Base-by-base conservation (phyloP, 768 basidiomycete species). In the Dacryopinax spathularia region DNA sequence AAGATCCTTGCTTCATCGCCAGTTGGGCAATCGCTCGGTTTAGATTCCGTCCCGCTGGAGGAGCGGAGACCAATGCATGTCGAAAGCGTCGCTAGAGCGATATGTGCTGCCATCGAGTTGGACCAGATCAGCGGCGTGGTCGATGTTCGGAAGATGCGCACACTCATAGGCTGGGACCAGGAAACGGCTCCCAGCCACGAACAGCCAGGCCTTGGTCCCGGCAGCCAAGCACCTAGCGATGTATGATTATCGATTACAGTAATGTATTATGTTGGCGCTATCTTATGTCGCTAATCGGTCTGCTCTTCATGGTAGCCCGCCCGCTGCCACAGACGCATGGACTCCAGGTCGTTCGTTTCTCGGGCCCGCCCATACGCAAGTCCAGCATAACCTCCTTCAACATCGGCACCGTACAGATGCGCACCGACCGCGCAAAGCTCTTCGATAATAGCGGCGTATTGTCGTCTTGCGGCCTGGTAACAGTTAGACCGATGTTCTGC, bases 51-150 rank as follows among this genome's bases (percentile, higher is more conserved):
- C n/a, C n/a, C n/a, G n/a, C n/a, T n/a, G n/a, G n/a, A n/a, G 60
- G 80, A 81, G n/a, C 86, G 87, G 62, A 91, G 88, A 33, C 94
- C 96, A 1, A 84, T 98, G 41, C 95, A 98, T 70, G 92, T 97
- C 22, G 96, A 99, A 69, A 91, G 93, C 66, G 91, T 98, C 44
- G 96, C 88, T 1, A 83, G 86, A 68, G 90, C 92, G 0, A 81
- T 91, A 6, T 84, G 87, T 65, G 33, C 64, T n/a, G 66, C 74
- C 20, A 78, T 85, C 20, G 80, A 82, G 34, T 76, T 86, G 64
- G 80, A 84, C 69, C 74, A 75, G 35, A 75, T 91, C 56, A 72
- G 70, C 61, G 90, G 89, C 41, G 82, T 86, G 22, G 76, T 91
- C 31, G 85, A 80, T 10, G 89, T 92, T 63, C 72, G 71, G 64